Base-by-base conservation (phyloP, 2,329 filamentous ascomycete species). In the Colletotrichum gigasporum region DNA sequence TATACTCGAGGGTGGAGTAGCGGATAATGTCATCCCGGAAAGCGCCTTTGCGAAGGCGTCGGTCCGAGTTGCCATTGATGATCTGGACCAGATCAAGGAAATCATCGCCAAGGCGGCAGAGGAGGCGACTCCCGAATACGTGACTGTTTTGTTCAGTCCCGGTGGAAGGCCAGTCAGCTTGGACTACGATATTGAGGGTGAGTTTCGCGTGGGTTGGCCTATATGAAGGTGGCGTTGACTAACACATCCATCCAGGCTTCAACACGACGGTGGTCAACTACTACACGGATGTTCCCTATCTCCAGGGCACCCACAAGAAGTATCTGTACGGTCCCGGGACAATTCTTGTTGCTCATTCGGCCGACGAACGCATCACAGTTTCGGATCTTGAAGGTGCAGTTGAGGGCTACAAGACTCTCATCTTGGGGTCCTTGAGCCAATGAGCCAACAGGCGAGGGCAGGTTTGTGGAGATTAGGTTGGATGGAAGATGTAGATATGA, bases 331-430 rank as follows among this genome's bases (percentile, higher is more conserved):
- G 89, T 0, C 89, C 89, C 0, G 89, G 89, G 0, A 90, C 82
- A 65, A 97, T 98, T 66, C 82, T 96, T 35, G 93, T 97, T 18
- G 95, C 95, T 3, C 95, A 98, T 74, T 91, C 90, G 1, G 90
- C 93, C 67, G 85, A 96, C 69, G 95, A 97, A 79, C 90, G 90
- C 28, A 74, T 97, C 68, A 91, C 86, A 18, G 87, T 95, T 22
- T 84, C 83, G 18, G 91, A 96, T 68, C 78, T 98, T 51, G 90
- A 94, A 77, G 82, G 84, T 51, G 91, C 94, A 4, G 92, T 97
- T 0, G 84, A 89, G 67, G 94, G 90, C 7, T 97, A 94, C 75
- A 88, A 92, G 79, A 90, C 80, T 71, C 79, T 94, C 64, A 88
- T 93, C 65, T 75, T 84, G 68, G 83, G 88, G 69, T 82, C 82